Conservation (phyloP, 306 rosid species). For the Vachellia collinsii region DNA sequence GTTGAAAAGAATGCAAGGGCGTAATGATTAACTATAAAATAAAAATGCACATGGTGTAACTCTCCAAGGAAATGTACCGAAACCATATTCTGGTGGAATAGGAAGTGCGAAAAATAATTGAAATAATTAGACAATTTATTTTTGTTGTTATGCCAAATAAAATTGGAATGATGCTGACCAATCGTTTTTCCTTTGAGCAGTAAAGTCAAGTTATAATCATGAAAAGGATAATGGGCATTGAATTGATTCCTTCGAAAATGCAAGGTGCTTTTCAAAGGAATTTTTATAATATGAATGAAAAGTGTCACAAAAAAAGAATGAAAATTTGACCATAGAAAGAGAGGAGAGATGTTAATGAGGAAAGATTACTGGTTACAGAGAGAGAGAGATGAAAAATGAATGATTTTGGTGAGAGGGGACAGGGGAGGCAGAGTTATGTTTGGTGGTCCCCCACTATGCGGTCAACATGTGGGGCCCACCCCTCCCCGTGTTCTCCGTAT, state of each 20-base stretch:
- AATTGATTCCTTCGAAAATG: too few relatives aligned
- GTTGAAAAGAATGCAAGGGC: too few relatives aligned
- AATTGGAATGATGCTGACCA: not conserved
- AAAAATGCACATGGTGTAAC: not conserved
- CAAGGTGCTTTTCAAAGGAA: not conserved
- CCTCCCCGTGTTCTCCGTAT: constrained; percentile 39
- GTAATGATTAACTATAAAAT: too few relatives aligned
- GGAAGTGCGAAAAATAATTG: too few relatives aligned
- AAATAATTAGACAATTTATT: too few relatives aligned
- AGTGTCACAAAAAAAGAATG: too few relatives aligned
- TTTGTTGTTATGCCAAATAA: too few relatives aligned
- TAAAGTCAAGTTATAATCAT: not conserved
- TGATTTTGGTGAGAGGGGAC: constrained; percentile 35
- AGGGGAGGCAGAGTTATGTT: constrained; percentile 54
- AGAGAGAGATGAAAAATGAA: not conserved
- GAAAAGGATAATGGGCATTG: too few relatives aligned
- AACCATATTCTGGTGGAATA: too few relatives aligned
- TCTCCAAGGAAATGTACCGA: not conserved
- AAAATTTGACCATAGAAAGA: not conserved
- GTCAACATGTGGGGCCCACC: constrained; percentile 36
- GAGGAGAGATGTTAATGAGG: constrained; percentile 42
- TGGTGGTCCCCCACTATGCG: constrained; percentile 53
- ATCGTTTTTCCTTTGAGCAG: not conserved
- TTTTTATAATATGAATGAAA: not conserved
- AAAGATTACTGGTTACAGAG: constrained; percentile 18